Conservation (phyloP, 192 early-diverging fungal species). For the Thamnidium elegans region DNA sequence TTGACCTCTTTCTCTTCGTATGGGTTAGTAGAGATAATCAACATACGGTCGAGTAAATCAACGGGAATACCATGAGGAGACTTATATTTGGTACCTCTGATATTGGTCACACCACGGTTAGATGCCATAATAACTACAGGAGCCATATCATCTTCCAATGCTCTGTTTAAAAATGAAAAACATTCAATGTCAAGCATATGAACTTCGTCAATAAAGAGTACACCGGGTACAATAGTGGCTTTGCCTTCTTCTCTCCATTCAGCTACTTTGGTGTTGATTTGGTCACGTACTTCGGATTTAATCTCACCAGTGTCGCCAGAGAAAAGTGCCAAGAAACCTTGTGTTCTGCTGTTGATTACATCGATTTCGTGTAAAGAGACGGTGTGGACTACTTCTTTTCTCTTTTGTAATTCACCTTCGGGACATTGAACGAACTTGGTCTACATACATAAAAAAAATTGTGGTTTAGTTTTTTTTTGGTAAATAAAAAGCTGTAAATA, state of each 20-base stretch:
- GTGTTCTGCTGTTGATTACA: slow-evolving; percentile 95
- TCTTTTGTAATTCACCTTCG: slow-evolving; percentile 96
- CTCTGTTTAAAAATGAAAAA: slow-evolving; percentile 97
- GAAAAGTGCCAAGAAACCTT: slow-evolving; percentile 96
- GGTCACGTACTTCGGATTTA: slow-evolving; percentile 93
- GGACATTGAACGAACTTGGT: slow-evolving; percentile 98
- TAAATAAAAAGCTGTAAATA: background rate
- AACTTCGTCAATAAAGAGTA: slow-evolving; percentile 98
- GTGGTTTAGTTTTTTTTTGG: background rate
- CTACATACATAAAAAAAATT: slow-evolving; percentile 31
- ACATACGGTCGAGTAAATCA: slow-evolving; percentile 91
- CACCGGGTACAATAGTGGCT: slow-evolving; percentile 96
- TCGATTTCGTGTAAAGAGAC: slow-evolving; percentile 99
- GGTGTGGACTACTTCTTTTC: slow-evolving; percentile 96
- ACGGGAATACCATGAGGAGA: slow-evolving; percentile 97
- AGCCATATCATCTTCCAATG: slow-evolving; percentile 93
- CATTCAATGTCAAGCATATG: slow-evolving; percentile 99
- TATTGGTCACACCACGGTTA: slow-evolving; percentile 93
- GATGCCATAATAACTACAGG: slow-evolving; percentile 99
- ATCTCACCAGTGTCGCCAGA: slow-evolving; percentile 99
- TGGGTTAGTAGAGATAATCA: slow-evolving; percentile 91
- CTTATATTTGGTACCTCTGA: slow-evolving; percentile 94
- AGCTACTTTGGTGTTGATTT: slow-evolving; percentile 94
- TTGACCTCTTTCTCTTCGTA: slow-evolving; percentile 84
- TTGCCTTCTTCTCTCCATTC: slow-evolving; percentile 99